Percentiles rank a stretch among this genome's conserved stretches.
Conservation (phyloP, 140 eudicot species). For the Oenanthe javanica region DNA sequence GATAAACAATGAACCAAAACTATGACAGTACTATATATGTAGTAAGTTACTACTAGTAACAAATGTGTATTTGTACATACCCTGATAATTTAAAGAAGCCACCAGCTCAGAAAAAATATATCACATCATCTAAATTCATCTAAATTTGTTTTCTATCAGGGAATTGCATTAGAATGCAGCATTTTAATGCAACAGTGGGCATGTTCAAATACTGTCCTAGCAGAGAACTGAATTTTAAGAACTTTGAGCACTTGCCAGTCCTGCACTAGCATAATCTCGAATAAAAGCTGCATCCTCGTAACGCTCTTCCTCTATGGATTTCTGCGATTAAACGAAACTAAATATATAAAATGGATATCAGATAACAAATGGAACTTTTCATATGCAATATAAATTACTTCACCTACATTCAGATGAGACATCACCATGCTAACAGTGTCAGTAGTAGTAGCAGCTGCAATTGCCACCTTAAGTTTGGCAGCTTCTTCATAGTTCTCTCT, state of each 20-base stretch:
- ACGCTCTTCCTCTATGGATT: conserved; percentile 73
- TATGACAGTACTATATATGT: background rate
- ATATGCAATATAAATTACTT: conserved; percentile 1
- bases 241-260: conserved; percentile 65
- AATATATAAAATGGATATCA: background rate
- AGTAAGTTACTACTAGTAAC: background rate
- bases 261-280: conserved; percentile 85
- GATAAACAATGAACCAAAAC: background rate
- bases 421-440: conserved; percentile 88
- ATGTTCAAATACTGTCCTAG: background rate
- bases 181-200: background rate
- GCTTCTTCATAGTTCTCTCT: conserved; percentile 92
- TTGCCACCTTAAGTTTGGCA: conserved; percentile 91
- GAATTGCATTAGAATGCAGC: background rate
- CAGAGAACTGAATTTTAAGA: background rate
- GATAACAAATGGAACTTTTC: background rate
- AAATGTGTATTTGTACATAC: background rate
- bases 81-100: background rate
- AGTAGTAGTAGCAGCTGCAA: conserved; percentile 85
- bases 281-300: conserved; percentile 76
- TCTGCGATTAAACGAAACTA: conserved; percentile 35
- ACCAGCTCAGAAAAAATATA: background rate
- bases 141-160: background rate
- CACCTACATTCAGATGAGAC: conserved; percentile 59
- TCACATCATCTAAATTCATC: background rate